These are phyloP conservation scores for Dioscorea zingiberensis DNA, from an alignment of 106 monocot genomes.

Conservation along the genomic window DNA sequence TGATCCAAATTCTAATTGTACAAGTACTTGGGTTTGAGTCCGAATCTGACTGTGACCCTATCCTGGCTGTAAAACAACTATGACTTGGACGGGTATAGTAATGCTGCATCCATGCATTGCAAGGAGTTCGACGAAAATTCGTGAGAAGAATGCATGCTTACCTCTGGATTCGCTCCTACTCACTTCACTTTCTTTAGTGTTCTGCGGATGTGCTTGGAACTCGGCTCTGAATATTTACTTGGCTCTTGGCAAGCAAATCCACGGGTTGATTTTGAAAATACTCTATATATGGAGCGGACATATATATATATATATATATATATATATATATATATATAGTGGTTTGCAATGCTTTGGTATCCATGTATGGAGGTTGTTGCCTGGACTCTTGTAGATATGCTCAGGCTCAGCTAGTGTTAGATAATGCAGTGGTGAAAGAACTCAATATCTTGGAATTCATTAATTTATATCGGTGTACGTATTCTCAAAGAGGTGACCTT, in stretches of 20 bases:
- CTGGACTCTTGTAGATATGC: too few relatives aligned
- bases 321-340: slow-evolving; percentile 78
- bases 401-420: slow-evolving; percentile 42
- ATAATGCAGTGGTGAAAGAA: slow-evolving; percentile 21
- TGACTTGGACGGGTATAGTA: too few relatives aligned
- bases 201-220: slow-evolving; percentile 53
- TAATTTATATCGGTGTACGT: slow-evolving; percentile 49
- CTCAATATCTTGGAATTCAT: slow-evolving; percentile 69
- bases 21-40: too few relatives aligned
- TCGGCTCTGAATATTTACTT: slow-evolving; percentile 17
- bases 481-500: slow-evolving; percentile 44
- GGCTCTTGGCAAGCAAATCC: slow-evolving; percentile 39
- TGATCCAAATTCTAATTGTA: too few relatives aligned
- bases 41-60: too few relatives aligned
- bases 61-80: too few relatives aligned
- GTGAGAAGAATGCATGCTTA: slow-evolving; percentile 55
- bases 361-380: too few relatives aligned
- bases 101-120: too few relatives aligned
- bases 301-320: slow-evolving; percentile 46
- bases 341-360: too few relatives aligned
- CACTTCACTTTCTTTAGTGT: slow-evolving; percentile 53
- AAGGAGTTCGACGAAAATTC: slow-evolving; percentile 58
- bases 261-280: slow-evolving; percentile 46
- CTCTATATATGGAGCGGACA: slow-evolving; percentile 26
- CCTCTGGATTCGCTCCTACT: slow-evolving; percentile 27